A percentile compares a stretch with the other conserved stretches of the same genome.
Conservation (phyloP, 108 stramenopile species). For the Asterionellopsis glacialis region DNA sequence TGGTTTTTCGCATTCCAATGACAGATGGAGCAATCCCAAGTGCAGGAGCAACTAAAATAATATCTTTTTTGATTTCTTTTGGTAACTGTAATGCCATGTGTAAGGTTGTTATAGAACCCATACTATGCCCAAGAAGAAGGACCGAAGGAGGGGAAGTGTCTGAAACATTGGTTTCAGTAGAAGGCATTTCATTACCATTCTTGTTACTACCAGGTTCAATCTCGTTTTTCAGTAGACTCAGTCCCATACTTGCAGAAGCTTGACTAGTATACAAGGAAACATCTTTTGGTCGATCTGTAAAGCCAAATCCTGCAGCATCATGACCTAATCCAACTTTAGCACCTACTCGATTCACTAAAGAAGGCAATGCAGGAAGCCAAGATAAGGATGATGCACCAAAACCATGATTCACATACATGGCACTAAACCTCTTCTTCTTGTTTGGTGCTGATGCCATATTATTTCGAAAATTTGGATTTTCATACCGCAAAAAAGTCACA, state of each 20-base stretch:
- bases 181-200: background rate
- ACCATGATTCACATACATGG: constrained; percentile 71
- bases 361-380: constrained; percentile 47
- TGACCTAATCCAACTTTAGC: constrained; percentile 53
- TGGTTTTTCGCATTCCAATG: too few relatives aligned
- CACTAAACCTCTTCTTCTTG: constrained; percentile 15
- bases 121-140: constrained; percentile 73
- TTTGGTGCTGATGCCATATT: constrained; percentile 9
- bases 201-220: constrained; percentile 2
- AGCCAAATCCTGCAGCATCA: constrained; percentile 82
- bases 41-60: constrained; percentile 73
- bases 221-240: constrained; percentile 21
- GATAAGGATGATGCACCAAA: constrained; percentile 82
- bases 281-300: constrained; percentile 68
- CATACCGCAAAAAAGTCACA: constrained; percentile 51
- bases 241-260: constrained; percentile 45
- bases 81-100: constrained; percentile 50
- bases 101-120: constrained; percentile 64
- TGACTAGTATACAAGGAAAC: constrained; percentile 28
- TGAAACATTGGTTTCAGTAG: background rate
- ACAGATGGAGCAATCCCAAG: constrained; percentile 20
- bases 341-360: constrained; percentile 35
- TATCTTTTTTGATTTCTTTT: constrained; percentile 17
- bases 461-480: constrained; percentile 11
- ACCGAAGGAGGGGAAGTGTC: constrained; percentile 14